phyloP scores from a whole-genome alignment of 192 early-diverging fungal genomes.

The Coemansia sp. region DNA sequence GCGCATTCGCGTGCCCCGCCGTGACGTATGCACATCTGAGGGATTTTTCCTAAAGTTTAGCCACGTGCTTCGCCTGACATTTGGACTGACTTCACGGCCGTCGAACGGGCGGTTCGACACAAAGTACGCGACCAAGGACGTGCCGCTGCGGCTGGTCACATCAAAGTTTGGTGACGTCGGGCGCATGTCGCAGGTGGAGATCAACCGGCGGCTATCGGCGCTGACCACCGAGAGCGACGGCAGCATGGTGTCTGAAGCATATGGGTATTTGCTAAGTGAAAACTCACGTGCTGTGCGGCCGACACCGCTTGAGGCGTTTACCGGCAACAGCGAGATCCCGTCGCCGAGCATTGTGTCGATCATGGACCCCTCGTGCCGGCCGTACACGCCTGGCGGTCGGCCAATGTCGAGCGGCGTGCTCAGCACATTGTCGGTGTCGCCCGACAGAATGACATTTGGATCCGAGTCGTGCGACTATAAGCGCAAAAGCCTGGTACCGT shows the following conservation, averaged over 20 bases:
- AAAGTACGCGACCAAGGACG: conserved; percentile 46
- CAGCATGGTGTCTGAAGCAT: conserved; percentile 40
- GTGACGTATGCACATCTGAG: conserved; percentile 51
- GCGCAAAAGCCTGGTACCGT: conserved; percentile 9
- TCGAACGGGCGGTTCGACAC: conserved; percentile 34
- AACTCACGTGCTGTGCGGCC: conserved; percentile 35
- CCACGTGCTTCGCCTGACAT: conserved; percentile 49
- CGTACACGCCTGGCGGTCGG: conserved; percentile 17
- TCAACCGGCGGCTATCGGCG: conserved; percentile 48
- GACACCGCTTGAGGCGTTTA: conserved; percentile 28
- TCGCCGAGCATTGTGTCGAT: conserved; percentile 24
- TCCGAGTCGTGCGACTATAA: conserved; percentile 11
- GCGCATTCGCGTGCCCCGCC: conserved; percentile 49
- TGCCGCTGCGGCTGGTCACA: conserved; percentile 48
- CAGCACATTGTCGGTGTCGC: conserved; percentile 6
- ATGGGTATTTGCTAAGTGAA: conserved; percentile 48
- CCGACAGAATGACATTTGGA: conserved; percentile 3
- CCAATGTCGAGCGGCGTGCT: conserved; percentile 15
- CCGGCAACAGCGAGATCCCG: conserved; percentile 19
- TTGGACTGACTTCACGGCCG: conserved; percentile 44
- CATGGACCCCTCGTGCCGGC: conserved; percentile 2
- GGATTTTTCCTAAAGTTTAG: conserved; percentile 39
- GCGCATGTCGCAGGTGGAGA: conserved; percentile 48
- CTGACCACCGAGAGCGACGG: conserved; percentile 48
- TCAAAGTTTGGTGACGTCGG: conserved; percentile 54